These are phyloP conservation scores for Dichotomocladium elegans DNA, from an alignment of 371 early-diverging fungal genomes.

Conservation along the genomic window DNA sequence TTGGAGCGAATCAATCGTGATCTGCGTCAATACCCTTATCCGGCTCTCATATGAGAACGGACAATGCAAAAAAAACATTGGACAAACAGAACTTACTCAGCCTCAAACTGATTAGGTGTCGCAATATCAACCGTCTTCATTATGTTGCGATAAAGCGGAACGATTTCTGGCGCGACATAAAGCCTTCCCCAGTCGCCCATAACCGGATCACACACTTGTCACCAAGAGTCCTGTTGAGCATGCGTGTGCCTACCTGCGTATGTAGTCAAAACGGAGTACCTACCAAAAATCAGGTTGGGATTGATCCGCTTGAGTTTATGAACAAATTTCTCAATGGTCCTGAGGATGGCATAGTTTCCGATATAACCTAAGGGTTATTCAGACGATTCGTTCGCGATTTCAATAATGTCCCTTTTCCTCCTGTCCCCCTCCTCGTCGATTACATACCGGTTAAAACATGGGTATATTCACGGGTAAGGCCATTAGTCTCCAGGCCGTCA, in stretches of 20 bases:
- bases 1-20: slow-evolving; percentile 44
- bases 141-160: slow-evolving; percentile 70
- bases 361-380: slow-evolving; percentile 63
- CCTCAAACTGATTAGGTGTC: slow-evolving; percentile 94
- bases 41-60: background rate
- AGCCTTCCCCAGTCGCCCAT: slow-evolving; percentile 88
- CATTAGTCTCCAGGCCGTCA: slow-evolving; percentile 72
- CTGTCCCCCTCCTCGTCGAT: background rate
- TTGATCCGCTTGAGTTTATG: slow-evolving; percentile 41
- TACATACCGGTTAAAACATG: slow-evolving; percentile 73
- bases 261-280: too few species aligned
- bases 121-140: slow-evolving; percentile 69
- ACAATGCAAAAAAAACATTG: background rate
- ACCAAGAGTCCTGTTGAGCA: too few species aligned
- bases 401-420: too few species aligned
- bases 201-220: slow-evolving; percentile 85
- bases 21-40: slow-evolving; percentile 58
- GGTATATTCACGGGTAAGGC: slow-evolving; percentile 65
- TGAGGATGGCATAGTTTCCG: slow-evolving; percentile 70
- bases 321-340: slow-evolving; percentile 56
- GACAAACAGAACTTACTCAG: slow-evolving; percentile 55
- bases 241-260: too few species aligned
- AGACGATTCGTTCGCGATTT: background rate
- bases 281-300: slow-evolving; percentile 48
- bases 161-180: slow-evolving; percentile 79